Percentiles rank a stretch among this genome's conserved stretches.
These are phyloP conservation scores for Ophiobolus disseminans DNA, from an alignment of 2,329 filamentous ascomycete species.

Conservation along the genomic window DNA sequence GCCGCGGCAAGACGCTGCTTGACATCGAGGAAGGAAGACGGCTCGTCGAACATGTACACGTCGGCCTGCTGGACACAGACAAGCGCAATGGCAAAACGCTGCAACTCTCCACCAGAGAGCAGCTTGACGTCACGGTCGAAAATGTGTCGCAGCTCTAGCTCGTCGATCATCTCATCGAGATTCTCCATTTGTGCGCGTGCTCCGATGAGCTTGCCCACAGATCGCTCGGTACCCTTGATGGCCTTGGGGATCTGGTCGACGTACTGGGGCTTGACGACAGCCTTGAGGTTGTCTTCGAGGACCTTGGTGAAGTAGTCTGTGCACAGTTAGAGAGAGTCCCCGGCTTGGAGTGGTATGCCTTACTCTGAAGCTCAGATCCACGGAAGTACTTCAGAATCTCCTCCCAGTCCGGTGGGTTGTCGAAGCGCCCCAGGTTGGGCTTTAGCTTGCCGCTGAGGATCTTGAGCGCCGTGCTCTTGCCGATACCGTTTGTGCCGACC, in stretches of 20 bases:
- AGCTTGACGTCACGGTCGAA: slow-evolving; percentile 88
- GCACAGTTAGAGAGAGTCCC: slow-evolving; percentile 25
- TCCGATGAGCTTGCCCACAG: slow-evolving; percentile 79
- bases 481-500: slow-evolving; percentile 99
- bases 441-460: slow-evolving; percentile 98
- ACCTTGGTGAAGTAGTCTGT: slow-evolving; percentile 98
- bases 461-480: slow-evolving; percentile 99
- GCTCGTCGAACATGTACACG: slow-evolving; percentile 98
- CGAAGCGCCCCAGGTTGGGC: slow-evolving; percentile 92
- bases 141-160: slow-evolving; percentile 86
- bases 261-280: slow-evolving; percentile 98
- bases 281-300: slow-evolving; percentile 94
- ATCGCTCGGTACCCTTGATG: slow-evolving; percentile 80
- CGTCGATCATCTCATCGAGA: slow-evolving; percentile 79
- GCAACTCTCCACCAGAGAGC: slow-evolving; percentile 95
- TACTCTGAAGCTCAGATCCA: slow-evolving; percentile 96
- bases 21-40: slow-evolving; percentile 98
- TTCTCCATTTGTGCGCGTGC: slow-evolving; percentile 79
- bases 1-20: slow-evolving; percentile 96
- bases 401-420: slow-evolving; percentile 98
- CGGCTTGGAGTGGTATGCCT: slow-evolving; percentile 40
- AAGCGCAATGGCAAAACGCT: slow-evolving; percentile 95
- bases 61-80: slow-evolving; percentile 96
- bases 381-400: slow-evolving; percentile 98
- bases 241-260: slow-evolving; percentile 97